Evolutionary conservation across 805 yeast species (phyloP), one percentile per base, ranked within the genome.

Genomic region (Myxozyma kluyveri): DNA sequence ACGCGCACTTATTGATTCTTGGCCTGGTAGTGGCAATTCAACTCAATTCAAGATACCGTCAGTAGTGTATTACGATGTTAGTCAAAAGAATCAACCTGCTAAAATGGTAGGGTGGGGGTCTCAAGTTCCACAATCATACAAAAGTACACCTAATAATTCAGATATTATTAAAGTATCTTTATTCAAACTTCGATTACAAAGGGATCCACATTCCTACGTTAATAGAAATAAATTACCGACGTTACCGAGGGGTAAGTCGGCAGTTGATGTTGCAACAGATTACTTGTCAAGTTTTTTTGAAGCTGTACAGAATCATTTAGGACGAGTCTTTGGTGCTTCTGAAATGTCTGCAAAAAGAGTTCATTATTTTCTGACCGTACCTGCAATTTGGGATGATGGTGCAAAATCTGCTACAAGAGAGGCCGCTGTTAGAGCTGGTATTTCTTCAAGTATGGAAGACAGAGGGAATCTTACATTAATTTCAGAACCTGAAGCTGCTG

Each of bases 401-500:
- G 60, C 54, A 21, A 54, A 54, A 32, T 26, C 38, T 10, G 31
- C 37, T 10, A 56, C 60, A 10, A 46, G 59, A 4, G 44, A 29
- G 32, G 60, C 60, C 7, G 59, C 59, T 4, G 59, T 54, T 3
- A 38, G 26, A 1, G 60, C 60, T 14, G 59, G 60, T 12, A 43
- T 56, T 37, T 46, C 54, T 14, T 19, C 45, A 4, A 46, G 42
- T 35, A 24, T 39, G 3, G 27, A 45, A 19, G 59, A 49, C 21
- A 37, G 46, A 2, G n/a, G n/a, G n/a, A 32, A 49, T 18, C 41
- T 56, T 14, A 32, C 45, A 6, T 41, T 56, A 19, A 55, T 56
- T 33, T 53, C 52, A 2, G 60, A 56, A 37, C 60, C 60, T 3
- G 60, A 56, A 31, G 60, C 60, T 5, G 60, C 60, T 5, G 58